Evolutionary conservation across 148 eudicot species (phyloP).

Genomic region (Rhododendron ferrugineum): DNA sequence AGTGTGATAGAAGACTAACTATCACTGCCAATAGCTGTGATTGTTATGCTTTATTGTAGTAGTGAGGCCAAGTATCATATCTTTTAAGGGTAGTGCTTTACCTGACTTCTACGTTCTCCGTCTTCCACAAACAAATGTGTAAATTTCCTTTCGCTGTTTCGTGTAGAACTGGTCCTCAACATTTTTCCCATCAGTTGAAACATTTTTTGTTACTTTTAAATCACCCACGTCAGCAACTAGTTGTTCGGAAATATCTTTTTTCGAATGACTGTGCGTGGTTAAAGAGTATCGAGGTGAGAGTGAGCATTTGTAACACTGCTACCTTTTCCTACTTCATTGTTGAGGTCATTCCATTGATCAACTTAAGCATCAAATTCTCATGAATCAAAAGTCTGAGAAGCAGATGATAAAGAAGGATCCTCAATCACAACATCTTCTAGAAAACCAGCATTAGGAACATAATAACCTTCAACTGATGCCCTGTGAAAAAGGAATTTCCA

Average conservation of each 20-base stretch:
- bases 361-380: constrained; percentile 36
- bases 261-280: constrained; percentile 17
- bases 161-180: constrained; percentile 32
- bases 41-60: too few species aligned
- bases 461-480: constrained; percentile 68
- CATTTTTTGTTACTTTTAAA: constrained; percentile 41
- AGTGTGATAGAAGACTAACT: too few species aligned
- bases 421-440: constrained; percentile 59
- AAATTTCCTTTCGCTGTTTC: too few species aligned
- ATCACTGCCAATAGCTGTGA: too few species aligned
- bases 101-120: too few species aligned
- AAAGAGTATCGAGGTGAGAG: constrained; percentile 24
- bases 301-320: constrained; percentile 20
- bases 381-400: constrained; percentile 35
- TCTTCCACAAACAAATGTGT: too few species aligned
- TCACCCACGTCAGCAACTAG: constrained; percentile 37
- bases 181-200: constrained; percentile 26
- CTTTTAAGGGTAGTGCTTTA: too few species aligned
- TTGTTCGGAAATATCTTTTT: constrained; percentile 36
- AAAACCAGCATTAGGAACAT: constrained; percentile 86
- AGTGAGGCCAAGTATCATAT: too few species aligned
- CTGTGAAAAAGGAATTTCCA: constrained; percentile 29
- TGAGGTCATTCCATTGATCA: constrained; percentile 29
- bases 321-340: constrained; percentile 32
- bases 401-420: constrained; percentile 52